A percentile compares a stretch with the other conserved stretches of the same genome.
These are phyloP conservation scores for Potentilla sterilis DNA, from an alignment of 306 rosid genomes.

Conservation along the genomic window DNA sequence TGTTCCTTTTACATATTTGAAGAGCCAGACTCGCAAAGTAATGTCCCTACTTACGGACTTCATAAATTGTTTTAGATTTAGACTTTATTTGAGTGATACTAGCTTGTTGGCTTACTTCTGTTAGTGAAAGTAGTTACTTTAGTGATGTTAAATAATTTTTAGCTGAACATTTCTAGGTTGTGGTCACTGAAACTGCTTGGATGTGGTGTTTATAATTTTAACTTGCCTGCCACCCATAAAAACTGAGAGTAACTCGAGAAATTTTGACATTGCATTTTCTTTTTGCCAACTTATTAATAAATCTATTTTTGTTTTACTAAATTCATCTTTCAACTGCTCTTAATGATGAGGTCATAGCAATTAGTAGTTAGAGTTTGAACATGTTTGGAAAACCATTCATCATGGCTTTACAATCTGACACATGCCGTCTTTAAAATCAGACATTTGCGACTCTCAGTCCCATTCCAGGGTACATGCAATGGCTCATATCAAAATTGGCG, in stretches of 20 bases:
- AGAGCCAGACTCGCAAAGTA: constrained; percentile 6
- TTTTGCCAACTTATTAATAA: background rate
- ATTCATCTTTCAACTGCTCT: background rate
- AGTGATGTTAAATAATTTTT: background rate
- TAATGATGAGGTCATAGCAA: background rate
- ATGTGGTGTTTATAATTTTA: background rate
- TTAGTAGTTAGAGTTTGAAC: background rate
- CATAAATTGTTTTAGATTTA: background rate
- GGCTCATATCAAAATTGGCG: constrained; percentile 87
- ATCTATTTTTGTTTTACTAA: background rate
- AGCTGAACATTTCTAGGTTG: background rate
- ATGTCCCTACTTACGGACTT: background rate
- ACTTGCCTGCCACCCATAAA: background rate
- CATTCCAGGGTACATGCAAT: constrained; percentile 87
- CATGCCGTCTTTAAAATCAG: constrained; percentile 35
- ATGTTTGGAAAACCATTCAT: background rate
- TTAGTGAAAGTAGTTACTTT: background rate
- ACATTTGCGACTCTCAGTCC: constrained; percentile 94
- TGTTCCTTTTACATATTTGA: constrained; percentile 21
- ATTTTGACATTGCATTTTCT: background rate
- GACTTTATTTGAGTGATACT: background rate
- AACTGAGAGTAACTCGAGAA: background rate
- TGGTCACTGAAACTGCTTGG: background rate
- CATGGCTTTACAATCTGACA: constrained; percentile 21
- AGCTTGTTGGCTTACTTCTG: background rate